These are phyloP conservation scores for Dichomitus squalens DNA, from an alignment of 1,284 basidiomycete species.

Conservation along the genomic window DNA sequence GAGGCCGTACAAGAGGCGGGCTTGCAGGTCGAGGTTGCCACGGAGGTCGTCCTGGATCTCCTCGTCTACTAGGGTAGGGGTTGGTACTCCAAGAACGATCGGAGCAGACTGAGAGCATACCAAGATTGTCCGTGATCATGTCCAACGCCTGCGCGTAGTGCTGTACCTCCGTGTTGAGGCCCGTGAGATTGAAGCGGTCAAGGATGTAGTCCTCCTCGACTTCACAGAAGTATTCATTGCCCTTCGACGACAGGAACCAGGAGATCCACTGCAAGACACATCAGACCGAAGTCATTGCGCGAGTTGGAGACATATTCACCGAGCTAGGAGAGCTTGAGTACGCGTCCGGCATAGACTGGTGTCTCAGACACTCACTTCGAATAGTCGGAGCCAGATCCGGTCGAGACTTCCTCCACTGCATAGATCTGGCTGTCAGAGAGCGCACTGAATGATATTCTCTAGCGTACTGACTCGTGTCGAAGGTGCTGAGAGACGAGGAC, in stretches of 20 bases:
- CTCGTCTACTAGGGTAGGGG: slow-evolving; percentile 52
- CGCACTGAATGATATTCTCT: background rate
- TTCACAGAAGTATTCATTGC: slow-evolving; percentile 98
- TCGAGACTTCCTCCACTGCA: slow-evolving; percentile 83
- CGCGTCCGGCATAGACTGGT: slow-evolving; percentile 10
- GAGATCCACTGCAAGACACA: slow-evolving; percentile 79
- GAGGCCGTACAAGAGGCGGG: slow-evolving; percentile 89
- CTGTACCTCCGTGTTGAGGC: slow-evolving; percentile 94
- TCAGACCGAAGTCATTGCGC: background rate
- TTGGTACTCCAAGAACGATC: background rate
- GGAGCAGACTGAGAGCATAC: slow-evolving; percentile 47
- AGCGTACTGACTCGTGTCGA: background rate
- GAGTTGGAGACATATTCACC: slow-evolving; percentile 30
- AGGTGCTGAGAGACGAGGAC: background rate
- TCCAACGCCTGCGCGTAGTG: slow-evolving; percentile 95
- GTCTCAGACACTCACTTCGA: slow-evolving; percentile 63
- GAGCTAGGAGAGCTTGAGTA: slow-evolving; percentile 33
- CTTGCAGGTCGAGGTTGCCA: slow-evolving; percentile 87
- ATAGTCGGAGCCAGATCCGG: slow-evolving; percentile 87
- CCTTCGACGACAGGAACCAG: slow-evolving; percentile 98
- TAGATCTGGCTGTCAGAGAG: background rate
- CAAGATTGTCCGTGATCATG: slow-evolving; percentile 91
- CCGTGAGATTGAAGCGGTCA: slow-evolving; percentile 97
- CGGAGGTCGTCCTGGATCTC: slow-evolving; percentile 79
- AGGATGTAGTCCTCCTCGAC: slow-evolving; percentile 99